Percentiles rank a stretch among this genome's conserved stretches.
Conservation (phyloP, 2,329 filamentous ascomycete genomes). For the Dactylellina cionopaga region DNA sequence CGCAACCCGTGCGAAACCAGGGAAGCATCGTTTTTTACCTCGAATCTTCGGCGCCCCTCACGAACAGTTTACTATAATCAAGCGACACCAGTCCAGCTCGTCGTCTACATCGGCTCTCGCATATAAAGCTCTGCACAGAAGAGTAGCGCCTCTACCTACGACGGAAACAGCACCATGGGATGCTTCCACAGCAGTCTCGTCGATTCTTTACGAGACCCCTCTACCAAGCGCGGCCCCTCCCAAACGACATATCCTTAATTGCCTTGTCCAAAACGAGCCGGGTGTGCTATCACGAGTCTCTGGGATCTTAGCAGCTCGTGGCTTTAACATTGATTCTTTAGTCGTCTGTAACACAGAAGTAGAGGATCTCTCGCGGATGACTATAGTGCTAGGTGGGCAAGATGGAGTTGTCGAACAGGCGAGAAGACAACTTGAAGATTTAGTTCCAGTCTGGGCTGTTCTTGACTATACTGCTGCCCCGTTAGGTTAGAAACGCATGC, state of each 20-base stretch:
- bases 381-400: slow-evolving; percentile 94
- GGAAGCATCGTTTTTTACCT: background rate
- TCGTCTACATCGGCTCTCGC: slow-evolving; percentile 85
- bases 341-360: slow-evolving; percentile 99
- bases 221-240: slow-evolving; percentile 82
- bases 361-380: slow-evolving; percentile 96
- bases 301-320: slow-evolving; percentile 91
- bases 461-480: slow-evolving; percentile 93
- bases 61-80: background rate
- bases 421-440: slow-evolving; percentile 89
- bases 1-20: background rate
- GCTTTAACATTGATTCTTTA: slow-evolving; percentile 98
- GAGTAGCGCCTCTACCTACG: slow-evolving; percentile 83
- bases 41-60: background rate
- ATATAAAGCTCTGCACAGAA: slow-evolving; percentile 95
- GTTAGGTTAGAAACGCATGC: slow-evolving; percentile 62
- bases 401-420: slow-evolving; percentile 98
- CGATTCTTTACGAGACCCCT: slow-evolving; percentile 98
- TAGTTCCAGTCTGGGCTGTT: slow-evolving; percentile 98
- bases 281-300: slow-evolving; percentile 96
- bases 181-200: slow-evolving; percentile 90
- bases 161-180: slow-evolving; percentile 82
- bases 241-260: slow-evolving; percentile 97
- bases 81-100: slow-evolving; percentile 39
- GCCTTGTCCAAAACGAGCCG: slow-evolving; percentile 97